Percentiles rank a stretch among this genome's conserved stretches.
phyloP scores from a whole-genome alignment of 805 yeast species.

The Candida tallmaniae region DNA sequence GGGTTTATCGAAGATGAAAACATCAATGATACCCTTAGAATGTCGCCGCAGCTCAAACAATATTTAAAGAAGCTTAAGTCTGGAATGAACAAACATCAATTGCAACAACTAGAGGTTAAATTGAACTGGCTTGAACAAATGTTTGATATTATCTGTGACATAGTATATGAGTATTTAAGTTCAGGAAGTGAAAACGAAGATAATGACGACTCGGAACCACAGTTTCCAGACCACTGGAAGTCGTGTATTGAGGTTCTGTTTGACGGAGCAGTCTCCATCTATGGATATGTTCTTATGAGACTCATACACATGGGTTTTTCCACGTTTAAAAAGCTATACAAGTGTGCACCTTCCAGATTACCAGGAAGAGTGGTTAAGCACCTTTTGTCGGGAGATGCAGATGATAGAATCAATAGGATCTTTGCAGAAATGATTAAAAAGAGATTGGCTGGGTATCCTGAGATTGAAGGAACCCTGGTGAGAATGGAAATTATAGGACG shows the following conservation, averaged over 20 bases:
- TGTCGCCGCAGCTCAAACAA: slow-evolving; percentile 48
- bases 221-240: slow-evolving; percentile 36
- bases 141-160: slow-evolving; percentile 31
- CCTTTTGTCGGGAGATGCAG: slow-evolving; percentile 2
- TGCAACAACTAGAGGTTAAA: slow-evolving; percentile 29
- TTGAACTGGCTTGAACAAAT: slow-evolving; percentile 49
- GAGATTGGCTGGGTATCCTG: background rate
- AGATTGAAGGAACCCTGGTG: background rate
- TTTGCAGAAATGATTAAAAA: background rate
- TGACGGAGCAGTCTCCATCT: slow-evolving; percentile 42
- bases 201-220: slow-evolving; percentile 20
- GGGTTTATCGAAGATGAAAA: slow-evolving; percentile 59
- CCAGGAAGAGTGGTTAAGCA: slow-evolving; percentile 6
- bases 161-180: slow-evolving; percentile 11
- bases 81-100: slow-evolving; percentile 21
- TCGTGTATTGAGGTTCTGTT: slow-evolving; percentile 34
- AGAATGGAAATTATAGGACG: background rate
- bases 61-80: slow-evolving; percentile 22
- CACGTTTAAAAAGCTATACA: slow-evolving; percentile 9
- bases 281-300: slow-evolving; percentile 37
- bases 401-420: background rate
- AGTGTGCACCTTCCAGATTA: slow-evolving; percentile 5
- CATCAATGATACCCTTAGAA: slow-evolving; percentile 49
- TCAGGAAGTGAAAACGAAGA: slow-evolving; percentile 16
- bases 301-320: slow-evolving; percentile 24